Conservation (phyloP, 2,329 filamentous ascomycete species). For the Orbilia quercus region DNA sequence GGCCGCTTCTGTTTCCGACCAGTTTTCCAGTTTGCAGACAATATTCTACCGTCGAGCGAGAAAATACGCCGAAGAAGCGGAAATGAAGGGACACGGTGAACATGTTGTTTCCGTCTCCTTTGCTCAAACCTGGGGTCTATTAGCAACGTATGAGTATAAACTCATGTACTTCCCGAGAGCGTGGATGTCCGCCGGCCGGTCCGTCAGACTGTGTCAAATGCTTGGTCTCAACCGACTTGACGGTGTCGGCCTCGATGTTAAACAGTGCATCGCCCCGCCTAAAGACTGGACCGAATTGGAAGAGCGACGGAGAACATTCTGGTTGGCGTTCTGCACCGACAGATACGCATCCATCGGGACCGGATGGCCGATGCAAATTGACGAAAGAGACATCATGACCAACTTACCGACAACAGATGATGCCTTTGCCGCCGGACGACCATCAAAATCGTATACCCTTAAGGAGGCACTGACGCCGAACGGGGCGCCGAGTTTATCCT, state of each 20-base stretch:
- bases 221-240: conserved; percentile 91
- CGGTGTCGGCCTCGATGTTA: conserved; percentile 83
- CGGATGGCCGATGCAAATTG: conserved; percentile 94
- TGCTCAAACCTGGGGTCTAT: conserved; percentile 83
- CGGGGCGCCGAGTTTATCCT: conserved; percentile 78
- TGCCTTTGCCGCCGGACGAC: conserved; percentile 81
- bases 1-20: conserved; percentile 85
- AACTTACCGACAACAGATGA: conserved; percentile 86
- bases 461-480: conserved; percentile 75
- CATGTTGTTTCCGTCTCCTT: conserved; percentile 85
- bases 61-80: conserved; percentile 89
- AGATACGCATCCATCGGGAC: conserved; percentile 95
- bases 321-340: conserved; percentile 91
- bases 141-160: conserved; percentile 91
- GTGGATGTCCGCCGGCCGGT: conserved; percentile 89
- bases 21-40: conserved; percentile 80
- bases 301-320: conserved; percentile 90
- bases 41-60: conserved; percentile 89
- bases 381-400: conserved; percentile 89
- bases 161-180: conserved; percentile 97
- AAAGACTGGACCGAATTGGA: conserved; percentile 95
- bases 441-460: conserved; percentile 77
- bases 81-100: conserved; percentile 92
- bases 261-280: conserved; percentile 86
- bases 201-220: conserved; percentile 86